These are phyloP conservation scores for Glebionis coronaria DNA, from an alignment of 129 eudicot species.

Conservation along the genomic window DNA sequence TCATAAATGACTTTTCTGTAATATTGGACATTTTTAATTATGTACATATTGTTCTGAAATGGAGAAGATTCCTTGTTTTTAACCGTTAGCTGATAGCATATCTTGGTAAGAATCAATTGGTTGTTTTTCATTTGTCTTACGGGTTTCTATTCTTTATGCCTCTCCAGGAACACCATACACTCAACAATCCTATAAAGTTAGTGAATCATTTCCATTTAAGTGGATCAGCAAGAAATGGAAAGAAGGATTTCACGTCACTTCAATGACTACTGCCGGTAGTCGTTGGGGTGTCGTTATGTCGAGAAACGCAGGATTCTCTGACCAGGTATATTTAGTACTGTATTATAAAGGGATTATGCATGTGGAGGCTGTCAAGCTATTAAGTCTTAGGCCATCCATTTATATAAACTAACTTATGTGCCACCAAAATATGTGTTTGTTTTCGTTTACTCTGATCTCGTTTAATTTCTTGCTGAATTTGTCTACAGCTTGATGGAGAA, in stretches of 20 bases:
- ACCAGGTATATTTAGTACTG: slow-evolving; percentile 61
- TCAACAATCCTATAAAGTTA: slow-evolving; percentile 95
- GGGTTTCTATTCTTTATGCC: background rate
- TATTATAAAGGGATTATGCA: too few relatives aligned
- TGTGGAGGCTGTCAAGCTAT: too few relatives aligned
- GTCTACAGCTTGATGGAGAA: too few relatives aligned
- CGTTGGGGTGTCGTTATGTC: slow-evolving; percentile 99
- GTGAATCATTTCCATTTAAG: slow-evolving; percentile 97
- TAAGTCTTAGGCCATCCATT: too few relatives aligned
- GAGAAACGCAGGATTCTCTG: slow-evolving; percentile 82
- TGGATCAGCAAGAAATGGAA: slow-evolving; percentile 99
- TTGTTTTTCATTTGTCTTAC: background rate
- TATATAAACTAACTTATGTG: too few relatives aligned
- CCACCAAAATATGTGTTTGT: too few relatives aligned
- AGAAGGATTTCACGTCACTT: slow-evolving; percentile 97
- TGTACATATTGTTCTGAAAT: too few relatives aligned
- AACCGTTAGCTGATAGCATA: background rate
- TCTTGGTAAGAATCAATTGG: background rate
- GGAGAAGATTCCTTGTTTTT: background rate
- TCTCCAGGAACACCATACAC: slow-evolving; percentile 81
- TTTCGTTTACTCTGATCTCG: too few relatives aligned
- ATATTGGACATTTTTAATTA: background rate
- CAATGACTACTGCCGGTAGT: slow-evolving; percentile 97
- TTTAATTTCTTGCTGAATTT: too few relatives aligned
- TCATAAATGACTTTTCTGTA: background rate